phyloP scores from a whole-genome alignment of 1,139 yeast genomes.

The Kazachstania sp. region DNA sequence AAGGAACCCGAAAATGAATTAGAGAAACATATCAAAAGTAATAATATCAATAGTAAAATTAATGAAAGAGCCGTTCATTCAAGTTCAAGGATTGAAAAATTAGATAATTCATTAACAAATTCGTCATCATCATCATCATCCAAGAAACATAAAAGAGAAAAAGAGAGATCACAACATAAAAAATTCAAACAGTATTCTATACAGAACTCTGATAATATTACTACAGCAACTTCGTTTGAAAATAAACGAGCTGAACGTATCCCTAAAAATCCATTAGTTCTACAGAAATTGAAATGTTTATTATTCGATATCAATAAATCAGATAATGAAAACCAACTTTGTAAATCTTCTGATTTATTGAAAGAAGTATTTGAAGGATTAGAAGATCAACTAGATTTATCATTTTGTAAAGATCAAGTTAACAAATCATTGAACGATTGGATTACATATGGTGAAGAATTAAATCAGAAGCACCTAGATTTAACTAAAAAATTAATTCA shows the following conservation, averaged over 20 bases:
- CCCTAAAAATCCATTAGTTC: slow-evolving; percentile 1
- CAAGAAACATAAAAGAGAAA: background rate
- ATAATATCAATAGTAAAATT: background rate
- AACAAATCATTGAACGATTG: slow-evolving; percentile 32
- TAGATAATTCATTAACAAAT: background rate
- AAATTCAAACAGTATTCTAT: background rate
- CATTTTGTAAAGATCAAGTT: slow-evolving; percentile 25
- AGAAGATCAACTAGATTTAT: slow-evolving; percentile 16
- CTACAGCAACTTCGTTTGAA: background rate
- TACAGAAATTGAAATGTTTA: background rate
- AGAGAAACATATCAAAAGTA: background rate
- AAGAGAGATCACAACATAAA: background rate
- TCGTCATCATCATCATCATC: background rate
- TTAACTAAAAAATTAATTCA: slow-evolving; percentile 32
- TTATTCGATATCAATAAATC: slow-evolving; percentile 1
- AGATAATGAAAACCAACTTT: background rate
- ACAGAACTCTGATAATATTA: background rate
- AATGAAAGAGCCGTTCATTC: background rate
- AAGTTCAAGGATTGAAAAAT: background rate
- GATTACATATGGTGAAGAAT: slow-evolving; percentile 31
- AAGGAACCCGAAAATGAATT: background rate
- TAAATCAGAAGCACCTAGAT: slow-evolving; percentile 29
- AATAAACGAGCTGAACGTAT: background rate
- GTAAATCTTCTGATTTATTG: background rate
- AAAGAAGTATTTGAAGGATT: slow-evolving; percentile 9